Evolutionary conservation across 1,284 basidiomycete genomes (phyloP).

Genomic region (Moesziomyces sp.): DNA sequence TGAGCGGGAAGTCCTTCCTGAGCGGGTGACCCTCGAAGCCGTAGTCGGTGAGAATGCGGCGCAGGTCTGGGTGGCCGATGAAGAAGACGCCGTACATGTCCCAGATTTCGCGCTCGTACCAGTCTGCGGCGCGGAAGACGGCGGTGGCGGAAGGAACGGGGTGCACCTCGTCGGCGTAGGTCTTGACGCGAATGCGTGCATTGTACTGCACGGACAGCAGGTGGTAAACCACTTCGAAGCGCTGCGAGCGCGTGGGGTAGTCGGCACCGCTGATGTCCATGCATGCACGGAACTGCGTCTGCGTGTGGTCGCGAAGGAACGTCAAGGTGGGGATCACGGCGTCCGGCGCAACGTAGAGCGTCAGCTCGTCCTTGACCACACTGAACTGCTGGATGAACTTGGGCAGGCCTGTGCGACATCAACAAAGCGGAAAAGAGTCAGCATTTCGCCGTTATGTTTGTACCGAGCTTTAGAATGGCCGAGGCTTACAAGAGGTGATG

Average conservation of each 20-base stretch:
- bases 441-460: too few species aligned
- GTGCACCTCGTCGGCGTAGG: slow-evolving; percentile 95
- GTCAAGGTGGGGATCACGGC: slow-evolving; percentile 86
- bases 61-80: slow-evolving; percentile 92
- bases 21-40: slow-evolving; percentile 98
- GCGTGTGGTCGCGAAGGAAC: slow-evolving; percentile 95
- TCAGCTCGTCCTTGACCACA: slow-evolving; percentile 90
- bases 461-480: too few species aligned
- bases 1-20: slow-evolving; percentile 97
- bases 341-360: slow-evolving; percentile 85
- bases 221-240: slow-evolving; percentile 98
- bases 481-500: slow-evolving; percentile 60
- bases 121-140: slow-evolving; percentile 91
- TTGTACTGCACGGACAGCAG: slow-evolving; percentile 81
- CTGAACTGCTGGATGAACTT: slow-evolving; percentile 67
- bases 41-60: slow-evolving; percentile 97
- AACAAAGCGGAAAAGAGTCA: background rate
- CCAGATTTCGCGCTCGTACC: slow-evolving; percentile 99
- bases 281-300: slow-evolving; percentile 91
- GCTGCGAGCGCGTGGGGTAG: slow-evolving; percentile 89
- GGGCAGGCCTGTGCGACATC: slow-evolving; percentile 53
- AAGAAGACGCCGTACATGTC: slow-evolving; percentile 99
- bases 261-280: slow-evolving; percentile 97
- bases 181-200: slow-evolving; percentile 92
- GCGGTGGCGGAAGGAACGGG: slow-evolving; percentile 85